These are phyloP conservation scores for Solanum sitiens DNA, from an alignment of 257 asterid species.

Conservation along the genomic window DNA sequence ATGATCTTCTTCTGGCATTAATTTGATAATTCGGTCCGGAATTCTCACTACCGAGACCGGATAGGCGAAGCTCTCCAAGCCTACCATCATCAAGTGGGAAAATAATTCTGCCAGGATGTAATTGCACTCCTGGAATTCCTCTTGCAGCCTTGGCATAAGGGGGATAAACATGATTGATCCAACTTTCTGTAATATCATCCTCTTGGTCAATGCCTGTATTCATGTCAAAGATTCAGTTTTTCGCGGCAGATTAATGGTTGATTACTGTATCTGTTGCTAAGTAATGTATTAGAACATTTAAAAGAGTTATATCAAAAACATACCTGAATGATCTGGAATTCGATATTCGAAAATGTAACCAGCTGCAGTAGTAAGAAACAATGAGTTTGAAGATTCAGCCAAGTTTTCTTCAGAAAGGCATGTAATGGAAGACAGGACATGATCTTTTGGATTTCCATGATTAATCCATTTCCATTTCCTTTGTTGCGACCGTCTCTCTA, in stretches of 20 bases:
- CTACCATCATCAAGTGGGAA: slow-evolving; percentile 79
- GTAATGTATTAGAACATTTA: neutral
- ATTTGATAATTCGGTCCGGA: slow-evolving; percentile 39
- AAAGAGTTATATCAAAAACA: neutral
- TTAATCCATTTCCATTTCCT: slow-evolving; percentile 86
- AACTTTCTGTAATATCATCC: slow-evolving; percentile 29
- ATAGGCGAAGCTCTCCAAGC: slow-evolving; percentile 67
- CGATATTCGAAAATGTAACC: slow-evolving; percentile 65
- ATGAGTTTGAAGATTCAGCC: slow-evolving; percentile 14
- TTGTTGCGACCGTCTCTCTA: slow-evolving; percentile 52
- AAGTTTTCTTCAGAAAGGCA: slow-evolving; percentile 32
- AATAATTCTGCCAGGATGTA: slow-evolving; percentile 55
- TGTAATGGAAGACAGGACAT: slow-evolving; percentile 58
- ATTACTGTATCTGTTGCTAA: neutral
- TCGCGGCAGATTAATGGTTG: neutral
- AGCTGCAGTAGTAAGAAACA: slow-evolving; percentile 50
- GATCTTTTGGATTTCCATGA: slow-evolving; percentile 64
- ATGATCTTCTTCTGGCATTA: slow-evolving; percentile 35
- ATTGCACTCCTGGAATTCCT: slow-evolving; percentile 46
- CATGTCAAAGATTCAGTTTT: neutral
- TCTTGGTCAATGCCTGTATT: slow-evolving; percentile 30
- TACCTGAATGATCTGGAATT: slow-evolving; percentile 41
- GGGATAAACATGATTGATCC: slow-evolving; percentile 75
- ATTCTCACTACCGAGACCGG: slow-evolving; percentile 57
- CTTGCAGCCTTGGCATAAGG: slow-evolving; percentile 55